Percentiles rank a stretch among this genome's conserved stretches.
These are phyloP conservation scores for Phytophthora multivora DNA, from an alignment of 352 stramenopile genomes.

Conservation along the genomic window DNA sequence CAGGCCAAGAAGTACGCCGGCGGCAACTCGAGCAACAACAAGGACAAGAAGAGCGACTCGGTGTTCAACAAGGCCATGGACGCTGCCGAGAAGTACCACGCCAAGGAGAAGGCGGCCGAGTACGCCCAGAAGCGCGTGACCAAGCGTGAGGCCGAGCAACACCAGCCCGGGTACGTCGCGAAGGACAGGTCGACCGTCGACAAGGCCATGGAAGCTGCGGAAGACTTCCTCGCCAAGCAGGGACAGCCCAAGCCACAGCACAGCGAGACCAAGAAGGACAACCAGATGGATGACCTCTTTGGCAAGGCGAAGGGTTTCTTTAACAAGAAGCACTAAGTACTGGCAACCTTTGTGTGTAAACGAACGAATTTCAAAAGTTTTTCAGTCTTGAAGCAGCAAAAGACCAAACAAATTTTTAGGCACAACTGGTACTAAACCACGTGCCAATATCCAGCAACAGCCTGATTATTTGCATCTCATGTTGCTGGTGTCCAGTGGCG, in stretches of 20 bases:
- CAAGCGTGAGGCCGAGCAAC: constrained; percentile 17
- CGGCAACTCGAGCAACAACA: constrained; percentile 13
- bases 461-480: constrained; percentile 1
- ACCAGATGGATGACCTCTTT: constrained; percentile 28
- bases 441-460: background rate
- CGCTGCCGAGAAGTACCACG: constrained; percentile 40
- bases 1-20: constrained; percentile 27
- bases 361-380: background rate
- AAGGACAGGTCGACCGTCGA: constrained; percentile 35
- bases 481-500: constrained; percentile 2
- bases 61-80: constrained; percentile 31
- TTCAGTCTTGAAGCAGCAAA: too few species aligned
- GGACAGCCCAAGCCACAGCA: constrained; percentile 26
- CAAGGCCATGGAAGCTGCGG: constrained; percentile 29
- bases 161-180: constrained; percentile 17
- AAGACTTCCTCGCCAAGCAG: constrained; percentile 40
- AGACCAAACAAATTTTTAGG: too few species aligned
- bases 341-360: background rate
- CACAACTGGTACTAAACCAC: too few species aligned
- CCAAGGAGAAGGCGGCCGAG: constrained; percentile 35
- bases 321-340: constrained; percentile 24
- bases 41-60: constrained; percentile 30
- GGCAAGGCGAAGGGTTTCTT: constrained; percentile 27
- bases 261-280: constrained; percentile 24
- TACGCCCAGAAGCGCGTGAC: constrained; percentile 36